Base-by-base conservation (phyloP, 1,284 basidiomycete species). In the Naganishia sp. region DNA sequence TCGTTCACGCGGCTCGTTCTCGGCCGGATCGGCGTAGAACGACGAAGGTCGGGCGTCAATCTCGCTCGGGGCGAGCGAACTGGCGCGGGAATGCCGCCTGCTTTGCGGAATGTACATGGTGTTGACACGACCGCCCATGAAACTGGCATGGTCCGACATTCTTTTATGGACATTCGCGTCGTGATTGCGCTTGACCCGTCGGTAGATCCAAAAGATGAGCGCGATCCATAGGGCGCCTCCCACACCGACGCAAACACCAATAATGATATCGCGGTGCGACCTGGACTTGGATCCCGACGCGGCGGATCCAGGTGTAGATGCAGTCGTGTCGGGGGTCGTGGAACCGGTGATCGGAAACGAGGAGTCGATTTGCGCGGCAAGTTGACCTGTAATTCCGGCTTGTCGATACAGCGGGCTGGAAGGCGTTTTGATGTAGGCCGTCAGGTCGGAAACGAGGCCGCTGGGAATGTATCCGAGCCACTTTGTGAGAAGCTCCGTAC, bases 391-490 rank as follows among this genome's bases (percentile, higher is more conserved):
- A 32, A 80, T 74, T 51, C 77, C 79, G 10, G 73, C 68, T 65
- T 81, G 79, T 54, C 72, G 77, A 72, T 78, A 81, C 47, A 81
- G 71, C 1, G 79, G 78, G 31, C 76, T 77, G 45, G 70, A 72
- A 21, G 71, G 67, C 3, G 76, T 77, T 56, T 74, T 74, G 61
- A 80, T 72, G 51, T 72, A 71, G 0, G 69, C 53, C 53, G 71
- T 66, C 13, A 81, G 74, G 11, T 76, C 77, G 41, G 72, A 69
- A 58, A 81, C 79, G 45, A 76, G 69, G 56, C 69, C 63, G 15
- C 68, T 67, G 15, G 80, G 80, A 55, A 81, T 77, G 68, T 78
- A 81, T 6, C 76, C 79, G 15, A 81, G 71, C 75, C 77, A 81
- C 61, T 78, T 75, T 9, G 80, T 81, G 50, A 80, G 72, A 11